phyloP scores from a whole-genome alignment of 257 asterid genomes.

The Ballota nigra region DNA sequence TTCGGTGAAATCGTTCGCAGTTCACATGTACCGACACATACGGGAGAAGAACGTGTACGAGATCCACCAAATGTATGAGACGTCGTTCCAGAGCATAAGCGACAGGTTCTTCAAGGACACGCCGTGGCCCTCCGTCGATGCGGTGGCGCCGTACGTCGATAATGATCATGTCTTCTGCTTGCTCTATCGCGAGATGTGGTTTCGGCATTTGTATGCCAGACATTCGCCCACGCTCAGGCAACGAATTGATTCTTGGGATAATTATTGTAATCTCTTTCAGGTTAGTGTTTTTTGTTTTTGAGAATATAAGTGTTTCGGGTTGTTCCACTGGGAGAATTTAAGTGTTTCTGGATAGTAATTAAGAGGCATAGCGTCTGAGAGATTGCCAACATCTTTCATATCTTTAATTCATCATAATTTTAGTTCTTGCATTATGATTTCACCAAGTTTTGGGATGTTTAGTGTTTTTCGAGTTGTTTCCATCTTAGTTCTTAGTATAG shows the following conservation, averaged over 20 bases:
- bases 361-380: too few relatives aligned
- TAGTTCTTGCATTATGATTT: too few relatives aligned
- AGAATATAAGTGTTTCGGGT: neutral
- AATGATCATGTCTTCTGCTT: conserved; percentile 93
- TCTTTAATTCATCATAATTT: too few relatives aligned
- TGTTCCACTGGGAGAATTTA: neutral
- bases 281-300: conserved; percentile 24
- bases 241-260: conserved; percentile 93
- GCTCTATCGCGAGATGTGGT: conserved; percentile 98
- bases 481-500: neutral
- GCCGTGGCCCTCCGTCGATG: conserved; percentile 95
- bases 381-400: too few relatives aligned
- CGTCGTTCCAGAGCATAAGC: conserved; percentile 82
- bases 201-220: conserved; percentile 84
- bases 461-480: too few relatives aligned
- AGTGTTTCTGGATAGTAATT: neutral
- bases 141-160: conserved; percentile 77
- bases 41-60: conserved; percentile 95
- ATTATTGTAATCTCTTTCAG: conserved; percentile 86
- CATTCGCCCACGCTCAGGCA: conserved; percentile 79
- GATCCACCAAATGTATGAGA: conserved; percentile 95
- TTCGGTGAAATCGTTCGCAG: conserved; percentile 84
- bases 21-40: conserved; percentile 89
- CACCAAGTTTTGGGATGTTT: too few relatives aligned
- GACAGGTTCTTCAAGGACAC: conserved; percentile 85